Evolutionary conservation across 345 rosid genomes (phyloP).

Genomic region (Aquilaria malaccensis): DNA sequence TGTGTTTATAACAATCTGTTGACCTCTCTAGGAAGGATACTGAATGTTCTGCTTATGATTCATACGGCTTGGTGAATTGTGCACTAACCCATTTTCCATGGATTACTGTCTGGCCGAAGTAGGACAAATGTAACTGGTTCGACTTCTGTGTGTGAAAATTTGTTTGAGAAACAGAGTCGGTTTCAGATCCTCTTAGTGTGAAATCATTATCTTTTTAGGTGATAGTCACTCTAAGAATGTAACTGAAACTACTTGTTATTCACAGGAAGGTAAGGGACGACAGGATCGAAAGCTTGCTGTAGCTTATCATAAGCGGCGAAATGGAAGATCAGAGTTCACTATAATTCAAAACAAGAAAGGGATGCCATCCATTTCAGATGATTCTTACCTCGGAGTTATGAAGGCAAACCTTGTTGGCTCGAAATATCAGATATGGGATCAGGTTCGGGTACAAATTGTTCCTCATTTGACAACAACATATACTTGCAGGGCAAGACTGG

Average conservation of each 20-base stretch:
- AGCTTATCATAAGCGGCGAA: constrained; percentile 56
- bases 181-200: background rate
- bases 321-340: constrained; percentile 59
- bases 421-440: constrained; percentile 79
- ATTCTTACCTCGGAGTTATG: constrained; percentile 61
- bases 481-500: constrained; percentile 6
- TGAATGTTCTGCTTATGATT: too few species aligned
- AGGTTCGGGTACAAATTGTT: constrained; percentile 27
- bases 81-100: too few species aligned
- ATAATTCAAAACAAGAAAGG: constrained; percentile 73
- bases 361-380: constrained; percentile 50
- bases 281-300: constrained; percentile 81
- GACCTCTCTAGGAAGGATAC: too few species aligned
- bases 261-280: constrained; percentile 90
- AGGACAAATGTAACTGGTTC: too few species aligned
- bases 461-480: background rate
- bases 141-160: too few species aligned
- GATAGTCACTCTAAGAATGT: background rate
- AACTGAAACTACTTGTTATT: background rate
- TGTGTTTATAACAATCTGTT: too few species aligned
- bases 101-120: too few species aligned
- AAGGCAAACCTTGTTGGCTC: constrained; percentile 88
- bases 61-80: too few species aligned
- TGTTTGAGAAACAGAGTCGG: too few species aligned
- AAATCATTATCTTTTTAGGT: background rate